Conservation (phyloP, 208 protist species). For the Tetramitus jugosus region DNA sequence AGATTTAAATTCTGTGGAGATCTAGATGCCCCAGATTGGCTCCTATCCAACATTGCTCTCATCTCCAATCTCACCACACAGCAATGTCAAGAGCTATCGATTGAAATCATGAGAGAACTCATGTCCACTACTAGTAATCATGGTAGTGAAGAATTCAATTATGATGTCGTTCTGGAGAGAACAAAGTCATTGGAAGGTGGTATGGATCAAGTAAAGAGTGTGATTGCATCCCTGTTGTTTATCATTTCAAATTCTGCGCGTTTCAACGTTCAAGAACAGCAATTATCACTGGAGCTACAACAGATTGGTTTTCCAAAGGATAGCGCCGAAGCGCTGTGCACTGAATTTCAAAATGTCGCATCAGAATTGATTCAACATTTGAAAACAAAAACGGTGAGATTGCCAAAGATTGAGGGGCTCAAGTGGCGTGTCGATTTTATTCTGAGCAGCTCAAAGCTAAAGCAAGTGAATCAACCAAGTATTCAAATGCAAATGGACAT, state of each 20-base stretch:
- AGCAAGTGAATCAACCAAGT: background rate
- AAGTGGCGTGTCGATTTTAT: constrained; percentile 21
- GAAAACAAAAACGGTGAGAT: background rate
- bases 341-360: background rate
- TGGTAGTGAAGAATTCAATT: background rate
- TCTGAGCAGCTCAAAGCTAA: background rate
- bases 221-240: constrained; percentile 6
- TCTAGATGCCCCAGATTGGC: constrained; percentile 22
- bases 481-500: constrained; percentile 2
- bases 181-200: background rate
- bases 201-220: background rate
- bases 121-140: background rate
- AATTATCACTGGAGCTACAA: constrained; percentile 10
- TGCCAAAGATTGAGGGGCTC: background rate
- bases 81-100: background rate
- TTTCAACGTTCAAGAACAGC: constrained; percentile 2
- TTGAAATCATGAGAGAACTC: background rate
- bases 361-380: background rate
- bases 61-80: background rate
- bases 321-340: background rate
- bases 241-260: constrained; percentile 1
- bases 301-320: constrained; percentile 22
- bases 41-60: background rate
- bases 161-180: background rate
- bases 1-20: constrained; percentile 23